phyloP scores from a whole-genome alignment of 352 stramenopile species.

The Globisporangium apiculatum region DNA sequence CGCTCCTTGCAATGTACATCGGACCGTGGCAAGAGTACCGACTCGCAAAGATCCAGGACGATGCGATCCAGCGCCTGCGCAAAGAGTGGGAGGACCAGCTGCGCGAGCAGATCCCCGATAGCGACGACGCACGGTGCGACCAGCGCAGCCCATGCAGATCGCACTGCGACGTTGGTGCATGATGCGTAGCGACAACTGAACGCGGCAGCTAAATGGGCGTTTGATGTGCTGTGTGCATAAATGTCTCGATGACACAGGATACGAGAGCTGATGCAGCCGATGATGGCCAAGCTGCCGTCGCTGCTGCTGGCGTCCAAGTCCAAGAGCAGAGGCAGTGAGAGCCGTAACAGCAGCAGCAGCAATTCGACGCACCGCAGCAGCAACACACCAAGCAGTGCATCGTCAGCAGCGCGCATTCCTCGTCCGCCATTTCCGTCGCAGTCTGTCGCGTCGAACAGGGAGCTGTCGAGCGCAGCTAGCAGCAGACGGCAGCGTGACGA shows the following conservation, averaged over 20 bases:
- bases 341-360: not conserved
- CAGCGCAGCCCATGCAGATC: no score
- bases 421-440: not conserved
- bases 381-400: conserved; percentile 3
- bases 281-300: conserved; percentile 60
- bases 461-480: not conserved
- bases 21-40: conserved; percentile 83
- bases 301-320: conserved; percentile 53
- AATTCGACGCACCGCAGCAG: not conserved
- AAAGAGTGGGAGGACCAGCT: conserved; percentile 62
- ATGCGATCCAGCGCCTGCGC: conserved; percentile 59
- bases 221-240: not conserved
- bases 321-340: conserved; percentile 2
- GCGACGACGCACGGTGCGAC: conserved; percentile 34
- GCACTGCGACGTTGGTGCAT: no score
- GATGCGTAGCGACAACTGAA: not conserved
- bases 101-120: conserved; percentile 32
- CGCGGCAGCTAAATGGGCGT: no score
- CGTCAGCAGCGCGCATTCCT: not conserved
- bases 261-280: conserved; percentile 71
- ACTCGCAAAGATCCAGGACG: conserved; percentile 77
- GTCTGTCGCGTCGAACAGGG: not conserved
- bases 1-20: conserved; percentile 52
- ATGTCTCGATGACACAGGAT: conserved; percentile 22
- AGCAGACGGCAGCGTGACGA: conserved; percentile 4